Evolutionary conservation across 139 green algal genomes (phyloP).

Genomic region (Volvox reticuliferus): DNA sequence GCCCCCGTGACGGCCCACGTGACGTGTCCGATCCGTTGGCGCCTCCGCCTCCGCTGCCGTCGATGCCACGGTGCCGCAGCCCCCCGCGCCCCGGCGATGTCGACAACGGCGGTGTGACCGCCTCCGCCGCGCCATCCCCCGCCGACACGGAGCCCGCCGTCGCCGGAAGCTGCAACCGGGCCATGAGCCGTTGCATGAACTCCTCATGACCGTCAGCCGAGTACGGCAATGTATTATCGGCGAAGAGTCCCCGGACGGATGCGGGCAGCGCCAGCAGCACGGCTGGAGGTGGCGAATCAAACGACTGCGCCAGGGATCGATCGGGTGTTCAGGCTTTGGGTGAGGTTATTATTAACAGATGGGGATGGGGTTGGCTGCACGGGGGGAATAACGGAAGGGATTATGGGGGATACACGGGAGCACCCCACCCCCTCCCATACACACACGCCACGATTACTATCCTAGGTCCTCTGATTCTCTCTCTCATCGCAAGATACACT

Average conservation of each 20-base stretch:
- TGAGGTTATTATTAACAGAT: too few species aligned
- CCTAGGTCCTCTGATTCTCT: too few species aligned
- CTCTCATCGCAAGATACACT: too few species aligned
- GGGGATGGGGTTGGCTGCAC: too few species aligned
- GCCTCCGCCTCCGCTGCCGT: not conserved
- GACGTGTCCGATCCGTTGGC: not conserved
- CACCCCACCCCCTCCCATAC: too few species aligned
- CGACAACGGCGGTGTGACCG: not conserved
- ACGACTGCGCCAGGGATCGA: not conserved
- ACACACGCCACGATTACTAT: too few species aligned
- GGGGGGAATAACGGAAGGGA: too few species aligned
- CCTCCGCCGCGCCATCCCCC: not conserved
- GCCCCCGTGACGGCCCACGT: not conserved
- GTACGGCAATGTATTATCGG: not conserved
- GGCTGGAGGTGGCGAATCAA: not conserved
- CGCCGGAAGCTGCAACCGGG: constrained; percentile 11
- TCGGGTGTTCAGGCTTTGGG: too few species aligned
- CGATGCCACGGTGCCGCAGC: not conserved
- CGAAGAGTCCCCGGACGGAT: not conserved
- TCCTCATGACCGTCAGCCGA: not conserved
- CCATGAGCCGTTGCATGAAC: constrained; percentile 25
- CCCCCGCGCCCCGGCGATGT: not conserved
- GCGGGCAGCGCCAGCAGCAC: constrained; percentile 9
- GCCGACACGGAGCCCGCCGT: not conserved
- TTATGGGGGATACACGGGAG: too few species aligned